Evolutionary conservation across 2,329 filamentous ascomycete species (phyloP), one percentile per base, ranked within the genome.

Genomic region (Periconia sp.): DNA sequence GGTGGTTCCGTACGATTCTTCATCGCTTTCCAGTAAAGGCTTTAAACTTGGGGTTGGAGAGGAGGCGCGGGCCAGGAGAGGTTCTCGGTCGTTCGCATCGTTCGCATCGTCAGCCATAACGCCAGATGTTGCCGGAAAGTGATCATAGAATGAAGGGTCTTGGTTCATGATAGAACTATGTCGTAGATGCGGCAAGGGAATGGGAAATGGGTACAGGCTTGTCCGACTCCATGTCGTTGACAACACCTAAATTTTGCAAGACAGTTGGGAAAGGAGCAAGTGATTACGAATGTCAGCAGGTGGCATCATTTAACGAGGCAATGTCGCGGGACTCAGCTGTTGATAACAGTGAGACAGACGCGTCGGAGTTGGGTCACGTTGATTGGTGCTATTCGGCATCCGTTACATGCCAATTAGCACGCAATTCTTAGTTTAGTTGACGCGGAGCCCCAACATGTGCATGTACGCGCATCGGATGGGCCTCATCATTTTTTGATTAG

Each of bases 201-300:
- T 27, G 23, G 23, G 23, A 5, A 3, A 27, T 27, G 3, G 8
- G 23, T 27, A 27, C 23, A 27, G 23, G n/a, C 10, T 15, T 31
- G 9, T 49, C 18, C 43, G 44, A 15, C 18, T 43, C 30, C n/a
- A 47, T 49, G 31, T 48, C 41, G 47, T 5, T 45, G 45, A 20
- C 33, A 46, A 37, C 35, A 17, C n/a, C n/a, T n/a, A n/a, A 27
- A 31, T 40, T 27, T 37, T 37, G 17, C 35, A n/a, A n/a, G 20
- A n/a, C 31, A 51, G 45, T 23, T 40, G 45, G 15, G 47, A 23
- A 27, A 30, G 49, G n/a, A 46, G 6, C 5, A 11, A 14, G 33
- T n/a, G 33, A 44, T 19, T 35, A 49, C 40, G 63, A 63, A 65
- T 67, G 65, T 69, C 61, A 69, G 65, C 65, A 65, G 56, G 51